Evolutionary conservation across 1,139 yeast genomes (phyloP), one percentile per base, ranked within the genome.

Genomic region (Debaryomyces fabryi): DNA sequence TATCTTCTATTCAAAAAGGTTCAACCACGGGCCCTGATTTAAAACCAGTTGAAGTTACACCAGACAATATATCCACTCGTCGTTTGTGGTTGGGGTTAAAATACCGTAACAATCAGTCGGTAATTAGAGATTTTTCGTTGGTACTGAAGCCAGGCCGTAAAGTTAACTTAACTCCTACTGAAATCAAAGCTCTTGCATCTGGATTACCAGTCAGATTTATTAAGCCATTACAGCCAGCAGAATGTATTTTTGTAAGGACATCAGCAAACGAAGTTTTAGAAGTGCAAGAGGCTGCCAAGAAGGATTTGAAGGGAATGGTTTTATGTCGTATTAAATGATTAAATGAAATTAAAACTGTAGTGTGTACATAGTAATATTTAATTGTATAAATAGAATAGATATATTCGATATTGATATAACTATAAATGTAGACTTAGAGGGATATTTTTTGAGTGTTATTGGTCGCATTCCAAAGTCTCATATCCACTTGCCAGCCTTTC

Each of bases 41-140:
- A 37, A 69, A 63, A 12, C 86, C 88, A 15, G 83, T 82, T 0
- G 96, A 91, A 34, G 90, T 88, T 25, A 91, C 98, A 0, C 91
- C 86, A 38, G 96, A 89, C 64, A 92, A 93, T 63, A 82, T 93
- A 40, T 72, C 96, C 15, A 81, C 95, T 1, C 82, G 99, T 62
- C 80, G 96, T 58, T 78, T 93, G 51, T 93, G 99, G 99, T 69
- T 93, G 18, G 96, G 92, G 1, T 74, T 93, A 63, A 93, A 93
- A 64, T 93, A 95, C 67, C 83, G 96, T 63, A 83, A 89, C 57
- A 84, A 86, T 62, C 75, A 76, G 54, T 86, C 97, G 0, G 96
- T 93, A 10, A 76, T 93, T 55, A 78, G 85, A 53, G 79, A 83
- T 49, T 81, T 92, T 61, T 78, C 82, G 35, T 75, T 93, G 59